Conservation (phyloP, 2,329 filamentous ascomycete species). For the Rhynchosporium graminicola region DNA sequence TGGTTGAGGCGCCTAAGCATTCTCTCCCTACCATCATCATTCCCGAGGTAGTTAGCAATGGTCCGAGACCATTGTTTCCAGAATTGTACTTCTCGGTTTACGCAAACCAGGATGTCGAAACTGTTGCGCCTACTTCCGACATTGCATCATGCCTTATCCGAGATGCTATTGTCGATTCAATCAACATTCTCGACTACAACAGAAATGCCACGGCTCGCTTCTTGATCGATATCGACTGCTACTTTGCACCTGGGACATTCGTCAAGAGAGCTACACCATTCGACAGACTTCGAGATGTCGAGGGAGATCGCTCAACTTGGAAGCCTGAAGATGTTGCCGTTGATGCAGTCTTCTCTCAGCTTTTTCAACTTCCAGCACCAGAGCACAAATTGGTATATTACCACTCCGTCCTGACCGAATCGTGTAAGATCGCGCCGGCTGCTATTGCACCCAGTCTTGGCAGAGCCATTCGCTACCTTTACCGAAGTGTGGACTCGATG, state of each 20-base stretch:
- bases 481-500: slow-evolving; percentile 77
- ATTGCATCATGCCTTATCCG: slow-evolving; percentile 82
- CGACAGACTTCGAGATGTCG: slow-evolving; percentile 76
- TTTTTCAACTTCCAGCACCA: slow-evolving; percentile 81
- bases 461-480: slow-evolving; percentile 88
- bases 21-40: slow-evolving; percentile 73
- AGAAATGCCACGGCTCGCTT: slow-evolving; percentile 83
- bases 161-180: slow-evolving; percentile 85
- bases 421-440: slow-evolving; percentile 92
- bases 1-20: slow-evolving; percentile 67
- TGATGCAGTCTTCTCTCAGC: slow-evolving; percentile 95
- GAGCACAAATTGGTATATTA: slow-evolving; percentile 98
- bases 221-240: slow-evolving; percentile 91
- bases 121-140: slow-evolving; percentile 75
- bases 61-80: slow-evolving; percentile 77
- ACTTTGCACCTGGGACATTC: slow-evolving; percentile 87
- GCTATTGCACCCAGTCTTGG: slow-evolving; percentile 95
- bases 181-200: slow-evolving; percentile 93
- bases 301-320: slow-evolving; percentile 73
- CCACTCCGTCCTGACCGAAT: slow-evolving; percentile 90
- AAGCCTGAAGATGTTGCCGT: slow-evolving; percentile 97
- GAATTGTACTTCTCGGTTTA: slow-evolving; percentile 96
- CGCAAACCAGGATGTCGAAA: slow-evolving; percentile 80
- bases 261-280: slow-evolving; percentile 92
- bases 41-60: slow-evolving; percentile 73